Percentiles rank a stretch among this genome's conserved stretches.
Conservation (phyloP, 208 protist species). For the Trypanosoma platydactyli region DNA sequence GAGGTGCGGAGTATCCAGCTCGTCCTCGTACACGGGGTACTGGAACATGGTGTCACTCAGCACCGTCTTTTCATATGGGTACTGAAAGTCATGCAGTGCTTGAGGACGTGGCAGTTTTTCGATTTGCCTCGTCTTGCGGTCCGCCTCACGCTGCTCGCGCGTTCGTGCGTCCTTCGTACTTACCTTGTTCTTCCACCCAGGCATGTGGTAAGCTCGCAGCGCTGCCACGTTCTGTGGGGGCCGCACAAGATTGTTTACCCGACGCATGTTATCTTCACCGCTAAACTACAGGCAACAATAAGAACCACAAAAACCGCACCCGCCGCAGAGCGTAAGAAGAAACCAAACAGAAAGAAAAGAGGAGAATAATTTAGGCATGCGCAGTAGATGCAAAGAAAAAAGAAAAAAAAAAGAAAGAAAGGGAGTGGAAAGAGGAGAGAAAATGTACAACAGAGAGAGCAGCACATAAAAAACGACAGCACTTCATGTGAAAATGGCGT, state of each 20-base stretch:
- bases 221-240: neutral
- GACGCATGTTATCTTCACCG: conserved; percentile 3
- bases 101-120: conserved; percentile 86
- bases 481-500: too few species aligned
- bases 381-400: conserved; percentile 1
- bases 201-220: conserved; percentile 59
- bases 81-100: conserved; percentile 89
- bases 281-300: neutral
- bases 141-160: conserved; percentile 84
- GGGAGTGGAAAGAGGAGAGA: neutral
- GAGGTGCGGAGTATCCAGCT: conserved; percentile 86
- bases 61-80: conserved; percentile 89
- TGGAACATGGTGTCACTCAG: conserved; percentile 91
- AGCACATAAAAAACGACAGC: neutral
- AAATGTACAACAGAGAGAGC: too few species aligned
- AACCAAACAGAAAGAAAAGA: neutral
- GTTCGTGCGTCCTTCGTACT: conserved; percentile 86
- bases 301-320: conserved; percentile 4
- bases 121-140: conserved; percentile 86
- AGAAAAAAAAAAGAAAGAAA: neutral
- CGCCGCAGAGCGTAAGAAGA: neutral
- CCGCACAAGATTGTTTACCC: neutral
- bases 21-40: conserved; percentile 88
- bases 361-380: neutral
- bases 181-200: conserved; percentile 83